Percentiles rank a stretch among this genome's conserved stretches.
phyloP scores from a whole-genome alignment of 345 rosid genomes.

The Sonneratia caseolaris region DNA sequence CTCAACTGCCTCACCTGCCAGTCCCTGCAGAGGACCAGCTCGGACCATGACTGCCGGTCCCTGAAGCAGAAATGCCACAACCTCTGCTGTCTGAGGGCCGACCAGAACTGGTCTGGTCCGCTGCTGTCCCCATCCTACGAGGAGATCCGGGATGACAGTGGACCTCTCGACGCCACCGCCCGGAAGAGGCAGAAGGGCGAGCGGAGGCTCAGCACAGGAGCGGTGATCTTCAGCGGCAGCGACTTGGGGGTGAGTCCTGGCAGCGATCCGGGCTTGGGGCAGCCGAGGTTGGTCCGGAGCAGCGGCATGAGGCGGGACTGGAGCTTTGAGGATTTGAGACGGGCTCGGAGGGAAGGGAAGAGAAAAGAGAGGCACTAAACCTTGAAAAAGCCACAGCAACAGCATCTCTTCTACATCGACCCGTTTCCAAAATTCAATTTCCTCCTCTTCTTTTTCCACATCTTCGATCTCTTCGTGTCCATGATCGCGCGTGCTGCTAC shows the following conservation, averaged over 20 bases:
- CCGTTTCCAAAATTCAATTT: no score
- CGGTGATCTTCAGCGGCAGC: slow-evolving; percentile 9
- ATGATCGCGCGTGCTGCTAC: no score
- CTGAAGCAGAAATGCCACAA: neutral
- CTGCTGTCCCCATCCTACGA: slow-evolving; percentile 17
- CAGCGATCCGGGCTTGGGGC: slow-evolving; percentile 9
- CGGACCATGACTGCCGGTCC: slow-evolving; percentile 13
- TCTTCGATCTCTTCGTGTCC: no score
- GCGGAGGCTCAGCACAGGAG: slow-evolving; percentile 12
- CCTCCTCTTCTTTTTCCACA: no score
- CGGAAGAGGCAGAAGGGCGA: slow-evolving; percentile 28
- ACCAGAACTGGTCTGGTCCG: slow-evolving; percentile 42
- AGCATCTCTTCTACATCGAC: no score
- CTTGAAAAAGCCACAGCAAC: no score
- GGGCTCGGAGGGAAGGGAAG: slow-evolving; percentile 1
- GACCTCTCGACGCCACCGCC: neutral
- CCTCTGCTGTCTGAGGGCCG: slow-evolving; percentile 11
- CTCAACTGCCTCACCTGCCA: slow-evolving; percentile 63
- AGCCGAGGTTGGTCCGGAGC: slow-evolving; percentile 68
- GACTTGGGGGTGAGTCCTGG: slow-evolving; percentile 11
- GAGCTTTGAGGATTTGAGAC: slow-evolving; percentile 78
- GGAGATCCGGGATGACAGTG: slow-evolving; percentile 14
- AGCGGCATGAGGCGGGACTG: slow-evolving; percentile 87
- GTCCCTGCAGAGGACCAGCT: slow-evolving; percentile 21
- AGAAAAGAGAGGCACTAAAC: neutral